Base-by-base conservation (phyloP, 73 alveolate species). In the Tetrahymena malaccensis region DNA sequence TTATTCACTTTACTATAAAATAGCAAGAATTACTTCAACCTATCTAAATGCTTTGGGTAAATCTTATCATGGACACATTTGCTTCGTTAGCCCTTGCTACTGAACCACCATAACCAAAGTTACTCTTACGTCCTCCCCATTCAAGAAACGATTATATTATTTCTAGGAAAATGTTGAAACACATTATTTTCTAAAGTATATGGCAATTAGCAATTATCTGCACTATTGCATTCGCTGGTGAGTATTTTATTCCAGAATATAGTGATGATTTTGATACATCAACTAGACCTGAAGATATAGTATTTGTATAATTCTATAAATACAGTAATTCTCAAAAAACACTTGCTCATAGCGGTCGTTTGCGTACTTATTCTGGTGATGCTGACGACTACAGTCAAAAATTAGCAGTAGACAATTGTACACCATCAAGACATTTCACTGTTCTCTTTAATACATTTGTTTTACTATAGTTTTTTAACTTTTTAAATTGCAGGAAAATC, bases 41-140 rank as follows among this genome's bases (percentile, higher is more conserved):
- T 43, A 98, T 99, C 44, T 98, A 99, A 95, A 98, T 99, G 99
- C 97, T 98, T 16, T 99, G 99, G 99, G 99, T 98, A 33, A 98
- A 98, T 96, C 96, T 98, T 56, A 98, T 98, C 89, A 98, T 98
- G 99, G 99, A 98, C 95, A 98, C 99, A 15, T 98, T 98, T 94
- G 99, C 99, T 93, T 98, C 99, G 43, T 96, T 98, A 43, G 99
- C 99, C 34, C 94, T 98, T 21, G 99, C 99, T 3, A 98, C 99
- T 33, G 99, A 98, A 84, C 99, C 99, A 27, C 99, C 99, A 4
- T 96, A 97, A 43, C 97, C 95, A 43, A 98, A 96, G 70, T 96
- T 98, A 50, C 94, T 99, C 31, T 95, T 98, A 43, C 98, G 99
- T 83, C 97, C 97, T 55, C 99, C 99, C 12, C 96, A 98, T 85